Conservation (phyloP, 148 eudicot genomes). For the Amaranthus palmeri region DNA sequence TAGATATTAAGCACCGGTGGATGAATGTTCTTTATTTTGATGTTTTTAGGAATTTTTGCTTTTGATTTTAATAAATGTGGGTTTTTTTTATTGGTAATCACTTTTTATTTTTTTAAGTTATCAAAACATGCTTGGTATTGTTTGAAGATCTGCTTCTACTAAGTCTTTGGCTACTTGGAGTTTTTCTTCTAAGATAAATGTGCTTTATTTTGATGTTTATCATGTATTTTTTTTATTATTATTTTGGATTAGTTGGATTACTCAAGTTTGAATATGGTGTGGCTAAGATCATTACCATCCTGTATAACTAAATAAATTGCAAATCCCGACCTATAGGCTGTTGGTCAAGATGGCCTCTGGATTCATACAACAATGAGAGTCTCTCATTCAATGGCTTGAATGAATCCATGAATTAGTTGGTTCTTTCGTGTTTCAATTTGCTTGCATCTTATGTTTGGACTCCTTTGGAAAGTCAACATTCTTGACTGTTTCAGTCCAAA, state of each 20-base stretch:
- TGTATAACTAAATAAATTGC: too few relatives aligned
- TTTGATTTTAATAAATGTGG: too few relatives aligned
- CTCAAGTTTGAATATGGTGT: too few relatives aligned
- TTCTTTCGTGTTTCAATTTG: neutral
- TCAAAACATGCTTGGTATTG: constrained; percentile 45
- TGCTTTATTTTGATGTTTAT: constrained; percentile 66
- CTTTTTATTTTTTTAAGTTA: too few relatives aligned
- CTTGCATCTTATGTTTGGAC: constrained; percentile 51
- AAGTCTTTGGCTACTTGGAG: constrained; percentile 70
- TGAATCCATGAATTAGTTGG: neutral
- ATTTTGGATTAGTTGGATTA: too few relatives aligned
- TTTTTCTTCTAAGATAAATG: constrained; percentile 78
- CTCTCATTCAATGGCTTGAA: neutral
- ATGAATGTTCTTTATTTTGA: too few relatives aligned
- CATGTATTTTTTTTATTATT: neutral
- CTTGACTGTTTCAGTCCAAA: constrained; percentile 94
- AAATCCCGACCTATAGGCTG: too few relatives aligned
- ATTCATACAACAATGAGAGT: neutral
- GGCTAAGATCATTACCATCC: too few relatives aligned
- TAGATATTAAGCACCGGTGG: too few relatives aligned
- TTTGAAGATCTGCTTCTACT: constrained; percentile 78
- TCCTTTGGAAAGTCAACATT: constrained; percentile 96
- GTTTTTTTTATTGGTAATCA: too few relatives aligned
- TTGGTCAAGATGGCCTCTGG: too few relatives aligned
- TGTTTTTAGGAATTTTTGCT: too few relatives aligned